These are phyloP conservation scores for Cryphonectria japonica DNA, from an alignment of 2,329 filamentous ascomycete species.

Conservation along the genomic window DNA sequence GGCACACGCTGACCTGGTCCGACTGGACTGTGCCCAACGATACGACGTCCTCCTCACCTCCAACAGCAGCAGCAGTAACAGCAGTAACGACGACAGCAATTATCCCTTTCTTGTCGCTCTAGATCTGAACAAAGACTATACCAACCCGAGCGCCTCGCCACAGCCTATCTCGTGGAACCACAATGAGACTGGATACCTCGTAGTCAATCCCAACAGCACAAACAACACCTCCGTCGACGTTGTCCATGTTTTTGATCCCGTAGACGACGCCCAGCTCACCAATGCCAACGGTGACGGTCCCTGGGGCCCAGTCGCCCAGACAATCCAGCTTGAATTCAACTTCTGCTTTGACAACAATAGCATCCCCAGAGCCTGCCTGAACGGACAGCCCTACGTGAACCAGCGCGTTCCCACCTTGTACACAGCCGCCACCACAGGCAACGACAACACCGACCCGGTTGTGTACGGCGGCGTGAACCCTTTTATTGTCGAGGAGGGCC, in stretches of 20 bases:
- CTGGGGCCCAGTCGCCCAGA: conserved; percentile 56
- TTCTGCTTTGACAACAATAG: conserved; percentile 67
- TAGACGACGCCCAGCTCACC: conserved; percentile 64
- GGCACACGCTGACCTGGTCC: conserved; percentile 43
- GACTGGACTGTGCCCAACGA: conserved; percentile 48
- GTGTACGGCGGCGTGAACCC: conserved; percentile 50
- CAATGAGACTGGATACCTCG: conserved; percentile 51
- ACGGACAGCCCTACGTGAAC: conserved; percentile 67
- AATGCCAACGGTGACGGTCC: conserved; percentile 57
- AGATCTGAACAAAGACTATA: conserved; percentile 49
- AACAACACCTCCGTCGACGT: conserved; percentile 36
- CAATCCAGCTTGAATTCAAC: conserved; percentile 58
- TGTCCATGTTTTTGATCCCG: conserved; percentile 50
- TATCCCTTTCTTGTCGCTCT: conserved; percentile 49
- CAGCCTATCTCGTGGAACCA: conserved; percentile 36
- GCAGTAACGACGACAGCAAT: conserved; percentile 43
- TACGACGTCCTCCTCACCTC: conserved; percentile 48
- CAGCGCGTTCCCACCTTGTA: conserved; percentile 74
- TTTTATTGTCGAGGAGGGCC: conserved; percentile 43
- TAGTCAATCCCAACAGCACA: conserved; percentile 40
- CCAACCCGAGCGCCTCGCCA: conserved; percentile 35
- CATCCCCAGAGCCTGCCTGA: conserved; percentile 65
- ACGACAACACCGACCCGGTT: conserved; percentile 44
- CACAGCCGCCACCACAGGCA: conserved; percentile 64
- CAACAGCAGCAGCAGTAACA: conserved; percentile 37